Evolutionary conservation across 805 yeast species (phyloP), one percentile per base, ranked within the genome.

Genomic region (Nakazawaea ambrosiae): DNA sequence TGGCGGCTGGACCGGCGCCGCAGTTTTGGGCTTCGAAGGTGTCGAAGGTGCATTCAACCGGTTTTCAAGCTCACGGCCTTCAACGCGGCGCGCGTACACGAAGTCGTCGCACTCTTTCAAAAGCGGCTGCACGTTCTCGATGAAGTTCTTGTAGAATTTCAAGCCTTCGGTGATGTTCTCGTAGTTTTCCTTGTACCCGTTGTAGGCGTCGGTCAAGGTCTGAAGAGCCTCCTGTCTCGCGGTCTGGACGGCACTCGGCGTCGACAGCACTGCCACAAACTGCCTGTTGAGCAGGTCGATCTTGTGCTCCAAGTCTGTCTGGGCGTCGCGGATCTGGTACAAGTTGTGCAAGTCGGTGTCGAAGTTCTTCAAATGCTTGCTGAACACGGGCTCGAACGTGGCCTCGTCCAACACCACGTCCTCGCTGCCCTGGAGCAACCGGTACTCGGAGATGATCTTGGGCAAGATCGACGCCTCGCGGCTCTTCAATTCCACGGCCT

Each of bases 141-240:
- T 58, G 43, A 85, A 72, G 37, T 78, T 81, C 27, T 66, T 66
- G 59, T 89, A 89, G 51, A 88, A 88, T 37, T 68, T 67, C 0
- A 73, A 49, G 0, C 95, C 96, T 47, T 81, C 83, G 22, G 68
- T 68, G 20, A 86, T 53, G 50, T 84, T 81, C 4, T 66, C 60
- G 14, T 68, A 55, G 2, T 85, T 65, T 47, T 81, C 85, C 20
- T 66, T 55, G 48, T 65, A 81, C 33, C 72, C 67, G 27, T 61
- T 54, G 44, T 65, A 72, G 1, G 70, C 73, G 4, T 63, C 54
- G 37, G 75, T 81, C 20, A 82, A 53, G 1, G 55, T 58, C 37
- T 73, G 76, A 30, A 83, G 54, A 1, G 72, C 70, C 17, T 61
- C 58, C 36, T 70, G 72, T 32, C 87, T 59, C 2, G 46, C 20